Evolutionary conservation across 225 moss, liverwort and hornwort species (phyloP).

Genomic region (Pseudisothecium myosuroides): DNA sequence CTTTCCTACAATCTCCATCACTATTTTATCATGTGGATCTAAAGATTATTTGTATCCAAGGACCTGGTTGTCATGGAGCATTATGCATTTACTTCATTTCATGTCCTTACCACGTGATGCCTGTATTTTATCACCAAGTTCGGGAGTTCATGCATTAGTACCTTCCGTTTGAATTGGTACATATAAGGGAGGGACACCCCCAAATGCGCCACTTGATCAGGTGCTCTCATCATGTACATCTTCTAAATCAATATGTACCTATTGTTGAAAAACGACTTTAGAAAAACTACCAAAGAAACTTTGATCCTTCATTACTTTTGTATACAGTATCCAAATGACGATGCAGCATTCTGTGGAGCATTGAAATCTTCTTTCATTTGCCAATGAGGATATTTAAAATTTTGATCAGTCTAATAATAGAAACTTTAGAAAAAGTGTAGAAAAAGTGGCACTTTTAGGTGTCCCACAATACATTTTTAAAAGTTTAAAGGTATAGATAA

Average conservation of each 20-base stretch:
- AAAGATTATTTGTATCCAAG: not conserved
- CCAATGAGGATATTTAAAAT: not conserved
- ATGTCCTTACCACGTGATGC: not conserved
- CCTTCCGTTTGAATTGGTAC: not conserved
- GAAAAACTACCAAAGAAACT: not conserved
- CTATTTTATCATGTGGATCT: not conserved
- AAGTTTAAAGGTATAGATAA: not conserved
- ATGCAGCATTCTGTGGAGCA: not conserved
- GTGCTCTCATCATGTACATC: not conserved
- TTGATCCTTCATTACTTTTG: not conserved
- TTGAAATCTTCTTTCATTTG: not conserved
- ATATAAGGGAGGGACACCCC: not conserved
- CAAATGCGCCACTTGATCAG: not conserved
- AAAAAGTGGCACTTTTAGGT: no score
- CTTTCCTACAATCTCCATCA: not conserved
- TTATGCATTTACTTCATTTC: not conserved
- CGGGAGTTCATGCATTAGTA: not conserved
- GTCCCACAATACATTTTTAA: not conserved
- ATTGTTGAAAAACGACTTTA: no score
- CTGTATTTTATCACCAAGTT: not conserved
- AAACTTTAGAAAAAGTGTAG: accelerated
- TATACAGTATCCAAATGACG: accelerated
- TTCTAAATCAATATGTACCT: no score
- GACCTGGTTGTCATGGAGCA: not conserved
- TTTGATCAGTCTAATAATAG: not conserved